Conservation (phyloP, 495 filamentous ascomycete species). For the Aspergillus sclerotioniger region DNA sequence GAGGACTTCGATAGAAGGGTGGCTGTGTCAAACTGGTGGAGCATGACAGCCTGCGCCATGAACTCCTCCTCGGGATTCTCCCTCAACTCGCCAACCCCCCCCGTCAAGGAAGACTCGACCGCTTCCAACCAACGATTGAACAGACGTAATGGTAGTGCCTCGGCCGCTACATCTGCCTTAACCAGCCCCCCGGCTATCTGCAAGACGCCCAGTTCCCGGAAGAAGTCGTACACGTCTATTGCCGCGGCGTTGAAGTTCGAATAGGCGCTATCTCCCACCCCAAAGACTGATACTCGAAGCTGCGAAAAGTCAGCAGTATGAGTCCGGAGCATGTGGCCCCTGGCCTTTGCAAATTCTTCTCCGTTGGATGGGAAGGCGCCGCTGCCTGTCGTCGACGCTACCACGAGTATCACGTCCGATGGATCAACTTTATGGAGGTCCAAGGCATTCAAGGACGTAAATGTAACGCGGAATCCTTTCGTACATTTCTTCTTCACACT, state of each 20-base stretch:
- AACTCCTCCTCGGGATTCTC: neutral
- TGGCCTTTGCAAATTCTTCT: neutral
- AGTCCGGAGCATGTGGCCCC: neutral
- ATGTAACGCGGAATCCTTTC: neutral
- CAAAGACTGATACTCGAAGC: neutral
- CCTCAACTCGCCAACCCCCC: neutral
- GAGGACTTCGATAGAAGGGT: neutral
- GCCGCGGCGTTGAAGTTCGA: constrained; percentile 4
- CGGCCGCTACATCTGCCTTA: neutral
- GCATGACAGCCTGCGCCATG: neutral
- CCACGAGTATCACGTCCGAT: neutral
- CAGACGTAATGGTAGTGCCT: neutral
- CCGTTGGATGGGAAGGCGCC: constrained; percentile 1
- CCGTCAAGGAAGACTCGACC: neutral
- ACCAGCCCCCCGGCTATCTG: neutral
- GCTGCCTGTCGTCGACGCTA: neutral
- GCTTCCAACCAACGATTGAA: constrained; percentile 4
- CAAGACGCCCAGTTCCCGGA: neutral
- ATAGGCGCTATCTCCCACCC: constrained; percentile 2
- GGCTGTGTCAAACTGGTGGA: neutral
- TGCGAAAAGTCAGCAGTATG: neutral
- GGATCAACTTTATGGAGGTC: constrained; percentile 1
- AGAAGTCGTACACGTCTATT: constrained; percentile 1
- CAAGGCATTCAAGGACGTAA: neutral
- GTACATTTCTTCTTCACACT: neutral